Conservation (phyloP, 208 protist species). For the Histomonas meleagridis region DNA sequence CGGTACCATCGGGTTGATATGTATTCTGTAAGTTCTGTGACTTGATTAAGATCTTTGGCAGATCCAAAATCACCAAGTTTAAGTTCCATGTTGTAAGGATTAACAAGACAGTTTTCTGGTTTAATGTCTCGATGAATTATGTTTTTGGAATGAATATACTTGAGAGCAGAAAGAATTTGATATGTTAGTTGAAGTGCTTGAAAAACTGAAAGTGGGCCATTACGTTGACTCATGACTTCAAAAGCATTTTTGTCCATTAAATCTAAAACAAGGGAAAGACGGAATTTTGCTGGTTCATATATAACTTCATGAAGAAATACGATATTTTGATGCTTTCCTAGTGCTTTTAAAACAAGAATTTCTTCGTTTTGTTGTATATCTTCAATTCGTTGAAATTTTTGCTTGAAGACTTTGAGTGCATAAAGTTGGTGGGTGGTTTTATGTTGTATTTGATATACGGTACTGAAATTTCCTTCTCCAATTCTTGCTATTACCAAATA, state of each 20-base stretch:
- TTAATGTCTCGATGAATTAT: background rate
- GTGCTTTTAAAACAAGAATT: background rate
- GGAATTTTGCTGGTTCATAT: background rate
- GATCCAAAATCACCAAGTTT: background rate
- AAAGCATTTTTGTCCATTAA: background rate
- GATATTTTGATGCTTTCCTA: background rate
- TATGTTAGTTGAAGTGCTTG: background rate
- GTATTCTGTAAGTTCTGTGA: background rate
- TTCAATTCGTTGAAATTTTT: background rate
- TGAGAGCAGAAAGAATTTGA: constrained; percentile 30
- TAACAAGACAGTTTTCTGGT: background rate
- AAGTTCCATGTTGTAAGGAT: background rate
- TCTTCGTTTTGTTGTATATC: background rate
- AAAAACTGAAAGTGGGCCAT: background rate
- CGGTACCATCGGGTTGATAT: constrained; percentile 33
- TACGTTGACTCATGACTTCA: background rate
- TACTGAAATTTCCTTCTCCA: background rate
- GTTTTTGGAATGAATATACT: background rate
- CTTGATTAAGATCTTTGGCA: background rate
- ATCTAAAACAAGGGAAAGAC: background rate
- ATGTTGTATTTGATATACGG: background rate
- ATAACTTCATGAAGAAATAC: background rate
- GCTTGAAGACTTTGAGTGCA: background rate
- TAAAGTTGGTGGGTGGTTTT: background rate
- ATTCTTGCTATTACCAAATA: background rate